Base-by-base conservation (phyloP, 2,329 filamentous ascomycete genomes). In the Fusarium sp. region DNA sequence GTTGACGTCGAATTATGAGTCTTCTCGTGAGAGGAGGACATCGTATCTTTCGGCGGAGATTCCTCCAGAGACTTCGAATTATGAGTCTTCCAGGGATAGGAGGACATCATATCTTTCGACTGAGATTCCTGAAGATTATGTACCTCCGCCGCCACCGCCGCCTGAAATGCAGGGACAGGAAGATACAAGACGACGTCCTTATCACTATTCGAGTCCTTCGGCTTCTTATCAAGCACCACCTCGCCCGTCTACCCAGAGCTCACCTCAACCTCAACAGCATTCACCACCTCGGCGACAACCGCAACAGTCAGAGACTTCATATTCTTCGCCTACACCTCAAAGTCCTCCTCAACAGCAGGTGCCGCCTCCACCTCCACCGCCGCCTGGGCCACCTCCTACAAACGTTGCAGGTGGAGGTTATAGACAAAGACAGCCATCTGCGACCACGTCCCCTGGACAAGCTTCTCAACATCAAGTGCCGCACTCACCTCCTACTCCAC, bases 351-450 rank as follows among this genome's bases (percentile, higher is more conserved):
- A 34, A 18, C 32, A 34, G 32, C 32, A 34, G 8, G 15, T 5
- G 3, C 32, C 32, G 8, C 30, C 30, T 8, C 30, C 8, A 16
- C 27, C 46, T 24, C 24, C 24, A 24, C 59, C 62, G 4, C 51
- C 64, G 3, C 67, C 54, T 10, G 62, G 62, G 3, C 51, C 67
- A 20, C 67, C 56, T n/a, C 62, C 62, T 38, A 30, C 13, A 6
- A 38, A 38, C 34, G 3, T 38, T n/a, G 18, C 9, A 1, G 6
- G 18, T n/a, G 34, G 34, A n/a, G 34, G 34, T 5, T 12, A n/a
- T n/a, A 6, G 27, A 16, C 4, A 20, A 43, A 15, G 8, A 1
- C 30, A 63, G 4, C 43, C 20, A 1, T 22, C 43, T 25, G 25
- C 25, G 25, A 25, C 25, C 9, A 25, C 25, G 25, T 29, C 10